Base-by-base conservation (phyloP, 371 early-diverging fungal species). In the Smittium culicis region DNA sequence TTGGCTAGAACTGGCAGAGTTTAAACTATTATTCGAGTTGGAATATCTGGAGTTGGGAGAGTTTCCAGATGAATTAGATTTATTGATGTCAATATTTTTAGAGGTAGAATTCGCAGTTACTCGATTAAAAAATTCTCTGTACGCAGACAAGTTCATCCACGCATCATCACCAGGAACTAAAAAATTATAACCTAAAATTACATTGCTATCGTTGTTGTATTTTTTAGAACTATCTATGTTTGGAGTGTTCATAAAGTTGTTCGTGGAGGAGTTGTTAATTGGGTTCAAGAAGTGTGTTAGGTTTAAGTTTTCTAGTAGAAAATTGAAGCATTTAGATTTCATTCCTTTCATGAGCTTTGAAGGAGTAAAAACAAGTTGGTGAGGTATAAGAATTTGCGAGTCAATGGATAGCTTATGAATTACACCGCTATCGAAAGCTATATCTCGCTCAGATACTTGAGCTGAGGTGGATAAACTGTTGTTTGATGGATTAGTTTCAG, bases 91-190 rank as follows among this genome's bases (percentile, higher is more conserved):
- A n/a, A n/a, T n/a, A n/a, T n/a, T n/a, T n/a, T 35, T 74, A 76
- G 33, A 72, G 71, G 28, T 73, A 74, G 29, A 72, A 76, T 5
- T 70, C 71, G 60, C 27, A 11, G 34, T 24, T 34, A 30, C 31
- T 63, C 63, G 20, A n/a, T 33, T 25, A 30, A 30, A 33, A 28
- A 77, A 69, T 59, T 77, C 77, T 66, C 78, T 76, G 61, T 77
- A 77, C 0, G 78, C 77, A 1, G 70, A 61, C 34, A 73, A 69
- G 65, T 73, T 77, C 58, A 70, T 66, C 77, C 77, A 77, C 28
- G 77, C 70, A 67, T 75, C 76, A 66, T 77, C 77, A 1, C 70
- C 71, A 17, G 77, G 74, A 59, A 77, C 77, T 20, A 77, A 69
- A 20, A 77, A 67, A 63, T 73, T 76, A 69, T 77, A 77, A 3